Base-by-base conservation (phyloP, 2,329 filamentous ascomycete species). In the Cytospora paraplurivora region DNA sequence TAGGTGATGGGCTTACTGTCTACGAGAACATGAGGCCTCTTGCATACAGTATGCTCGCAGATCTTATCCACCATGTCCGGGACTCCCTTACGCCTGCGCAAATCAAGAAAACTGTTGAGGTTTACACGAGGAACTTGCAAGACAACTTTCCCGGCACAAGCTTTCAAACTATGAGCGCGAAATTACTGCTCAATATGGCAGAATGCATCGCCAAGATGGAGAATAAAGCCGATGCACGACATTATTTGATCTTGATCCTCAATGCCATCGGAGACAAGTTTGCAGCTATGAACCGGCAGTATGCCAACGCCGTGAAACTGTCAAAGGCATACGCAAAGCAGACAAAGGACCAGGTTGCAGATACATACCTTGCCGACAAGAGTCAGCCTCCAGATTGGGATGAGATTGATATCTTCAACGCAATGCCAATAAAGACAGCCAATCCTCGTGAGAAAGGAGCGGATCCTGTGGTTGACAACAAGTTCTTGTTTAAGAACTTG, bases 161-260 rank as follows among this genome's bases (percentile, higher is more conserved):
- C 76, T 99, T 99, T 73, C 96, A 99, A 76, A 99, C 95, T 0
- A 99, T 99, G 95, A 98, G 95, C 71, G 96, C 95, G 0, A 99
- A 98, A 76, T 81, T 99, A 3, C 81, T 99, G 0, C 81, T 99
- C 13, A 99, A 99, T 74, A 96, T 99, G 92, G 95, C 94, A 0
- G 96, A 99, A 72, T 96, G 92, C 74, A 99, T 99, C 72, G 92
- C 93, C 1, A 96, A 94, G 75, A 85, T 99, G 70, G 89, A 90
- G 21, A 92, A 97, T 73, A 99, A 98, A 78, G 87, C 90, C 51
- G 94, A 99, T 74, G 95, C 95, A 32, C 88, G 96, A 7, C 93
- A 98, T 74, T 97, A 97, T 74, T 80, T 99, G 66, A 92, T 99
- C 72, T 95, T 96, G 87, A 98, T 99, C 52, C 79, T 99, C 62